Base-by-base conservation (phyloP, 2,329 filamentous ascomycete genomes). In the Neurospora crassa region DNA sequence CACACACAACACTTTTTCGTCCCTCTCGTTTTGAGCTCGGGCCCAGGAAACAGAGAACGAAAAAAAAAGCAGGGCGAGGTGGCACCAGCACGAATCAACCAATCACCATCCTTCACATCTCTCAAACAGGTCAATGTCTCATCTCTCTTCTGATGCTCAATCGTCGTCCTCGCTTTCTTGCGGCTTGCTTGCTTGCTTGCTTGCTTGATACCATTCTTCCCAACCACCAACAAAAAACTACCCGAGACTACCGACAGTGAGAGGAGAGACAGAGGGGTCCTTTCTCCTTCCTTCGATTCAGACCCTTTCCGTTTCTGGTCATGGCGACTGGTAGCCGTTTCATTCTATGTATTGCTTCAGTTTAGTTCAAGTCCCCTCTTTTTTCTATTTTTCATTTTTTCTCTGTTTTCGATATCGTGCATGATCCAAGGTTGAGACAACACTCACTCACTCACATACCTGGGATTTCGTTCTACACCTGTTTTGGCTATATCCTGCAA, bases 31-130 rank as follows among this genome's bases (percentile, higher is more conserved):
- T 70, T 74, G 70, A 70, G 34, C 69, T 42, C 18, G 68, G 24
- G 24, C 47, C 53, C 53, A 53, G 11, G 37, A 68, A 45, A 67
- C 29, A 53, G 34, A 69, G 16, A 37, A 63, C 29, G 40, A 42
- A 74, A 42, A 74, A 74, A 7, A 75, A 75, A 71, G 71, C 68
- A 73, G 67, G 74, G 73, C 73, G 74, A 74, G 70, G 73, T 74
- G 71, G 74, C 73, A 70, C 41, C 42, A 18, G 8, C 16, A 20
- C 2, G 5, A 16, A 1, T 10, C 40, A 34, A 14, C 73, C 73
- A 74, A 74, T 73, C 67, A 70, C 1, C n/a, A 10, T 20, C 40
- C 29, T 40, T 20, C 16, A 67, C 70, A 14, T 4, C 34, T 53
- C 47, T 53, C 47, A 53, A 53, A 53, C 20, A 53, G 45, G 45